phyloP scores from a whole-genome alignment of 441 rosid species.

The Macaranga tanarius region DNA sequence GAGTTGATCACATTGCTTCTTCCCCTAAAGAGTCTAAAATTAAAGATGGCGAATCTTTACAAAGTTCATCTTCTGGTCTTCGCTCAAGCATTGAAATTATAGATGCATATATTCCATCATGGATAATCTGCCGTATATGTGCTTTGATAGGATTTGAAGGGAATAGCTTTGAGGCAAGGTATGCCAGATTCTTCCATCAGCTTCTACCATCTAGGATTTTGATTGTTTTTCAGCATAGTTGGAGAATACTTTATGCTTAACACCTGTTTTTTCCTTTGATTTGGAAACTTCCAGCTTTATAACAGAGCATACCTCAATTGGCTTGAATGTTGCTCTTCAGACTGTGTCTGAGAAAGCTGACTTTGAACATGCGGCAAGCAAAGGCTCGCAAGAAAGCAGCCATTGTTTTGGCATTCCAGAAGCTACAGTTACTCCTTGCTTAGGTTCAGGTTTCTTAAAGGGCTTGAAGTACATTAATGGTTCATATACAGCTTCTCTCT shows the following conservation, averaged over 20 bases:
- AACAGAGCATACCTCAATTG: slow-evolving; percentile 62
- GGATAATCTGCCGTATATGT: slow-evolving; percentile 79
- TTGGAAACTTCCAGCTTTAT: slow-evolving; percentile 51
- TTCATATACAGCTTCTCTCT: slow-evolving; percentile 57
- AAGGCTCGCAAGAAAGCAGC: slow-evolving; percentile 35
- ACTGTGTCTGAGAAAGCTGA: slow-evolving; percentile 32
- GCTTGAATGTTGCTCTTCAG: slow-evolving; percentile 70
- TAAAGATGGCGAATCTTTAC: slow-evolving; percentile 27
- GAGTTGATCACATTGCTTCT: slow-evolving; percentile 35
- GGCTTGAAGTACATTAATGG: slow-evolving; percentile 59
- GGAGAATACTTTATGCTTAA: not conserved
- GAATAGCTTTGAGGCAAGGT: slow-evolving; percentile 81
- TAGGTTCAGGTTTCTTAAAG: slow-evolving; percentile 58
- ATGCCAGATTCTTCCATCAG: slow-evolving; percentile 21
- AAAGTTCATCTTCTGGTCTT: slow-evolving; percentile 31
- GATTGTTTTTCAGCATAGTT: not conserved
- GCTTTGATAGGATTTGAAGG: slow-evolving; percentile 53
- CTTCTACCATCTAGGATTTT: slow-evolving; percentile 5
- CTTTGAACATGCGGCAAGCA: slow-evolving; percentile 28
- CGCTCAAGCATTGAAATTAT: slow-evolving; percentile 64
- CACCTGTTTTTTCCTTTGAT: not conserved
- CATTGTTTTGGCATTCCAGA: slow-evolving; percentile 44
- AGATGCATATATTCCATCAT: slow-evolving; percentile 71
- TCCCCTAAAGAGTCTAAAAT: slow-evolving; percentile 24
- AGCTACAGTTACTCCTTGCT: slow-evolving; percentile 45